Conservation (phyloP, 805 yeast genomes). For the Hanseniaspora osmophila region DNA sequence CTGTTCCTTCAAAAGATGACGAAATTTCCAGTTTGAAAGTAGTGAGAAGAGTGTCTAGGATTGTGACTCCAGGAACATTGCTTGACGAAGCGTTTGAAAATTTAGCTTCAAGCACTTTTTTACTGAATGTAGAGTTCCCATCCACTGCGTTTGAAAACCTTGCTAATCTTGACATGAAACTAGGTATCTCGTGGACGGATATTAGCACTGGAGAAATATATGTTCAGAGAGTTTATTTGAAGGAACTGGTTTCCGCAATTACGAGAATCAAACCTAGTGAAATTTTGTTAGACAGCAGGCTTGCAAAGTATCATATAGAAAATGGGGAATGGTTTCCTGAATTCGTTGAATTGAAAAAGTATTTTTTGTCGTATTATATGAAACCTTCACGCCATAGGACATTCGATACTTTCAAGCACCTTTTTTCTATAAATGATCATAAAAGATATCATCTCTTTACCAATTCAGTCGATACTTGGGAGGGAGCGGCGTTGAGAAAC, state of each 20-base stretch:
- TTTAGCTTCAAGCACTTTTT: conserved; percentile 53
- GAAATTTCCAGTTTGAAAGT: conserved; percentile 22
- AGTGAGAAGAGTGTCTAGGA: conserved; percentile 56
- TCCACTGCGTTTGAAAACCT: conserved; percentile 27
- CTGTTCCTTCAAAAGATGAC: conserved; percentile 24
- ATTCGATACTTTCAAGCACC: conserved; percentile 23
- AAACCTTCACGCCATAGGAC: conserved; percentile 29
- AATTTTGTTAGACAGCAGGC: conserved; percentile 41
- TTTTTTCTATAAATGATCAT: conserved; percentile 22
- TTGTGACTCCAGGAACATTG: conserved; percentile 86
- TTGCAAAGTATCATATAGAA: conserved; percentile 27
- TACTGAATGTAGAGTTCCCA: conserved; percentile 54
- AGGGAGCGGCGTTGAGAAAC: conserved; percentile 47
- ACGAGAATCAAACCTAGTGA: conserved; percentile 75
- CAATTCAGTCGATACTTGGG: conserved; percentile 26
- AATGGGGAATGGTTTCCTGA: conserved; percentile 43
- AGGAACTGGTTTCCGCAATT: conserved; percentile 53
- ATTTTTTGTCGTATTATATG: conserved; percentile 40
- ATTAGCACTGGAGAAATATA: conserved; percentile 68
- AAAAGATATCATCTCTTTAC: conserved; percentile 17
- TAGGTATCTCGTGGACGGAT: conserved; percentile 84
- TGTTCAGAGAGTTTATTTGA: conserved; percentile 28
- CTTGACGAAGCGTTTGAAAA: conserved; percentile 77
- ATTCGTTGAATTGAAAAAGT: conserved; percentile 42
- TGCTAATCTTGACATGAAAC: conserved; percentile 25